phyloP scores from a whole-genome alignment of 352 stramenopile genomes.

The Halophytophthora batemanensis region DNA sequence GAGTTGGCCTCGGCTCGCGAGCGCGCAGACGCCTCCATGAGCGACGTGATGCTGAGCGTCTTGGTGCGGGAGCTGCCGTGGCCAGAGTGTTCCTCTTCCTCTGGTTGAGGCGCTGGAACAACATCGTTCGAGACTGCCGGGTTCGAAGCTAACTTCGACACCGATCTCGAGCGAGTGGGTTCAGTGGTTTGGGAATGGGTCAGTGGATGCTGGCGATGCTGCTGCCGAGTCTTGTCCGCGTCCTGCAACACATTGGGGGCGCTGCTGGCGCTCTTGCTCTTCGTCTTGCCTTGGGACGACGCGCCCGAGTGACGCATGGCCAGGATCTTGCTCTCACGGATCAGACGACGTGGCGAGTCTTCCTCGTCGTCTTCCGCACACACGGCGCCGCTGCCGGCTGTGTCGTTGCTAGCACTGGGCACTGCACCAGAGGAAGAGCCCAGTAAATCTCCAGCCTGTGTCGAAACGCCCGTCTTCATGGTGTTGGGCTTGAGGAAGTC shows the following conservation, averaged over 20 bases:
- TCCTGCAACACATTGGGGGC: conserved; percentile 8
- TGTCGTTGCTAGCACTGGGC: not conserved
- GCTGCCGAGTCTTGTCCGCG: conserved; percentile 11
- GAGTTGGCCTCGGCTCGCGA: conserved; percentile 15
- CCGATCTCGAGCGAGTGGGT: too few relatives aligned
- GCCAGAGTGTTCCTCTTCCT: too few relatives aligned
- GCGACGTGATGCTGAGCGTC: conserved; percentile 20
- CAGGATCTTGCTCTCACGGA: conserved; percentile 75
- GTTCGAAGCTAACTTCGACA: too few relatives aligned
- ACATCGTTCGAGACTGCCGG: too few relatives aligned
- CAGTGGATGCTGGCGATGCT: conserved; percentile 16
- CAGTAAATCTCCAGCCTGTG: conserved; percentile 20
- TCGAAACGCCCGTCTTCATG: conserved; percentile 20
- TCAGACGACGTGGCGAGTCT: conserved; percentile 28
- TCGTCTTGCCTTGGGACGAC: conserved; percentile 10
- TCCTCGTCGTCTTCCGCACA: conserved; percentile 24
- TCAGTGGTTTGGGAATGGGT: too few relatives aligned
- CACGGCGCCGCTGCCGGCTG: not conserved
- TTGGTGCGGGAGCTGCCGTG: too few relatives aligned
- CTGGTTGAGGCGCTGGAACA: too few relatives aligned
- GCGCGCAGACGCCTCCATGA: conserved; percentile 21
- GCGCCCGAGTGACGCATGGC: conserved; percentile 42
- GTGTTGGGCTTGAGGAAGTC: conserved; percentile 69
- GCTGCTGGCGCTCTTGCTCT: conserved; percentile 2
- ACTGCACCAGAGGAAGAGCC: conserved; percentile 1